phyloP scores from a whole-genome alignment of 441 rosid species.

The Jatropha podagrica region DNA sequence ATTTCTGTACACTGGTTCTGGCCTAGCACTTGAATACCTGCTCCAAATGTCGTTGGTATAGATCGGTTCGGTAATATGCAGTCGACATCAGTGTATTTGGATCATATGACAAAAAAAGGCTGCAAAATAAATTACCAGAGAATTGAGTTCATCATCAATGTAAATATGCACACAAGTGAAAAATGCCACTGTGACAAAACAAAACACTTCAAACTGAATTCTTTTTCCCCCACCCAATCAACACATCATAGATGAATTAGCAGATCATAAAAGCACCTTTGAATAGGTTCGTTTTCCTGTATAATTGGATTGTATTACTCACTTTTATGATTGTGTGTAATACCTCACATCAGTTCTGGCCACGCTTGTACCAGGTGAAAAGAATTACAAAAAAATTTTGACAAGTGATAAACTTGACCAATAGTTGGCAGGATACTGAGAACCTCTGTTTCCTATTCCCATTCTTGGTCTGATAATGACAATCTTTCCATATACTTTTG shows the following conservation, averaged over 20 bases:
- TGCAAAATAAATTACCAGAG: constrained; percentile 36
- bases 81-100: constrained; percentile 81
- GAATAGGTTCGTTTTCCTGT: not conserved
- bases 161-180: not conserved
- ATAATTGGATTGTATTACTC: not conserved
- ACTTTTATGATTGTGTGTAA: not conserved
- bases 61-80: constrained; percentile 80
- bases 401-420: too few relatives aligned
- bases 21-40: constrained; percentile 42
- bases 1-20: not conserved
- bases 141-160: not conserved
- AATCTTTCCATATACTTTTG: not conserved
- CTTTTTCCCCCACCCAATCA: not conserved
- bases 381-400: not conserved
- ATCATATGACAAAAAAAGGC: constrained; percentile 78
- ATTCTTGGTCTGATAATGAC: too few relatives aligned
- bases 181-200: not conserved
- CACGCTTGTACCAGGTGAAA: not conserved
- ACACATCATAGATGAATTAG: not conserved
- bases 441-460: too few relatives aligned
- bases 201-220: not conserved
- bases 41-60: constrained; percentile 55
- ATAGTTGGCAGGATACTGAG: too few relatives aligned
- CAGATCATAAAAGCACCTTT: not conserved
- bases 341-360: not conserved